Percentiles rank a stretch among this genome's conserved stretches.
Conservation (phyloP, 441 rosid genomes). For the Erodium moschatum region DNA sequence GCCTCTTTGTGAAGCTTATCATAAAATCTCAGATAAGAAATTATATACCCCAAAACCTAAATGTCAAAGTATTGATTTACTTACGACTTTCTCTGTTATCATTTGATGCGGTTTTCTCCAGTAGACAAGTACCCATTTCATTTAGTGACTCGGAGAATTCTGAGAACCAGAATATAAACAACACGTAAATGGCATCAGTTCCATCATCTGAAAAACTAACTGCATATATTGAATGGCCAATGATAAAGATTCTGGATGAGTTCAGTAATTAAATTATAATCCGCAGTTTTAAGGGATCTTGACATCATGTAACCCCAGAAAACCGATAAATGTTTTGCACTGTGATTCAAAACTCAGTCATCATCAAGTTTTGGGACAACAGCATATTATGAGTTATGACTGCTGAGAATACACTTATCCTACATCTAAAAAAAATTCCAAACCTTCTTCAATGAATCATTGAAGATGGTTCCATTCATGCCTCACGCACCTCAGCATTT, state of each 20-base stretch:
- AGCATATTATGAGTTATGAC: not conserved
- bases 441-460: not conserved
- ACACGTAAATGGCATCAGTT: conserved; percentile 13
- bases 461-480: not conserved
- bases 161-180: conserved; percentile 21
- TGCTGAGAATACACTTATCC: not conserved
- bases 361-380: not conserved
- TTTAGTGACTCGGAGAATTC: conserved; percentile 91
- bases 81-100: conserved; percentile 69
- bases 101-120: conserved; percentile 56
- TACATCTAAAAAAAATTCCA: not conserved
- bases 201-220: conserved; percentile 4
- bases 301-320: not conserved
- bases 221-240: not conserved
- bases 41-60: not conserved
- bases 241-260: conserved; percentile 2
- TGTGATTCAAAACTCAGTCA: not conserved
- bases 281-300: not conserved
- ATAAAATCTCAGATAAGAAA: not conserved
- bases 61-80: conserved; percentile 16
- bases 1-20: not conserved
- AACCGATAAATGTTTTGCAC: not conserved
- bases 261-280: not conserved
- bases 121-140: conserved; percentile 87
- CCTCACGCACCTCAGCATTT: not conserved